These are phyloP conservation scores for Phtheirospermum japonicum DNA, from an alignment of 257 asterid species.

Conservation along the genomic window DNA sequence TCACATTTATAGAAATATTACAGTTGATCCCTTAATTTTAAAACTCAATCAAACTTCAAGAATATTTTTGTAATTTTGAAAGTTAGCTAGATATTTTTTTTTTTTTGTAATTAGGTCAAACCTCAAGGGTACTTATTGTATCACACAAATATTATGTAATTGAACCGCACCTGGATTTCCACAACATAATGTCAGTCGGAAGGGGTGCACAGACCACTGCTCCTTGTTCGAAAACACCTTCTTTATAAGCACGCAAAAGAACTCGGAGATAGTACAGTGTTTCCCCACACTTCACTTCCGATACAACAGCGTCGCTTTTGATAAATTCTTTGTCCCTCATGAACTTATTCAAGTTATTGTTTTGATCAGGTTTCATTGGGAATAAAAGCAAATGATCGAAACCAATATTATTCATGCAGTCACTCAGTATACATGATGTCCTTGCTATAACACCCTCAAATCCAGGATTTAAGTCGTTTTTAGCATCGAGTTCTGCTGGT, in stretches of 20 bases:
- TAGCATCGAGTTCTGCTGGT: conserved; percentile 15
- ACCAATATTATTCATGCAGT: conserved; percentile 32
- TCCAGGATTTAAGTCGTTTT: conserved; percentile 18
- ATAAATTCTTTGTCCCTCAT: conserved; percentile 45
- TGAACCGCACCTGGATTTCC: conserved; percentile 49
- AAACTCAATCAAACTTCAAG: too few relatives aligned
- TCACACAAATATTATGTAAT: neutral
- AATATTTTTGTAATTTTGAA: too few relatives aligned
- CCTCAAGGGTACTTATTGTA: too few relatives aligned
- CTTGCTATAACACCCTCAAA: conserved; percentile 62
- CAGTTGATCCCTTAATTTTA: too few relatives aligned
- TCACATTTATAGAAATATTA: too few relatives aligned
- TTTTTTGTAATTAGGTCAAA: too few relatives aligned
- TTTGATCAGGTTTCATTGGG: conserved; percentile 43
- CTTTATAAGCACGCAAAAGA: conserved; percentile 54
- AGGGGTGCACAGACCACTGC: conserved; percentile 83
- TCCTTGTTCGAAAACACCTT: conserved; percentile 83
- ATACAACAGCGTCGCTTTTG: conserved; percentile 31
- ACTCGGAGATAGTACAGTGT: conserved; percentile 56
- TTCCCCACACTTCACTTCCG: conserved; percentile 34
- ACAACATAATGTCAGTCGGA: conserved; percentile 47
- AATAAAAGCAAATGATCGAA: conserved; percentile 47
- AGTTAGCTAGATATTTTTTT: too few relatives aligned
- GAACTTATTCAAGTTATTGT: conserved; percentile 38
- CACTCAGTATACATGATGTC: conserved; percentile 52